phyloP scores from a whole-genome alignment of 192 early-diverging fungal genomes.

The Backusella tuberculispora region DNA sequence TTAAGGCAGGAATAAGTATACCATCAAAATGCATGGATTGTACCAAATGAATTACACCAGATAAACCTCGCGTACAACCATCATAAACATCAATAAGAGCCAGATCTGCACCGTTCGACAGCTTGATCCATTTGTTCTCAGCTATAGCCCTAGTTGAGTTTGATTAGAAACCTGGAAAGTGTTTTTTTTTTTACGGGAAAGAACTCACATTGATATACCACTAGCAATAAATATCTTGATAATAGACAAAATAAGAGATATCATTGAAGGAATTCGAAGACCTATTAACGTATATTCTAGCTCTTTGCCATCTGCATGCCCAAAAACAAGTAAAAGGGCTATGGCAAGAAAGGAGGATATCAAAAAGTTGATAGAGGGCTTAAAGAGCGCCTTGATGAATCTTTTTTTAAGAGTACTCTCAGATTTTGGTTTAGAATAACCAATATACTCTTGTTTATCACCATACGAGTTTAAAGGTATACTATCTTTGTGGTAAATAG shows the following conservation, averaged over 20 bases:
- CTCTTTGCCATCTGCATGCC: slow-evolving; percentile 3
- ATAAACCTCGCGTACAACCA: slow-evolving; percentile 5
- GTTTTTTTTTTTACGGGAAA: background rate
- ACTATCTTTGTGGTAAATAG: background rate
- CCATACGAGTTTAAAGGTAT: background rate
- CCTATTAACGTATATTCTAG: background rate
- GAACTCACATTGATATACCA: slow-evolving; percentile 17
- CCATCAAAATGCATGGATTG: background rate
- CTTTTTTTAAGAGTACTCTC: background rate
- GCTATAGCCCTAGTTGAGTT: slow-evolving; percentile 10
- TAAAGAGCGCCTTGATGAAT: background rate
- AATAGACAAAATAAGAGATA: background rate
- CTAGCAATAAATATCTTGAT: slow-evolving; percentile 2
- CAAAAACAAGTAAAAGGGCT: background rate
- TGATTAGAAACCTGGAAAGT: background rate
- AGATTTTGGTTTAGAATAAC: no score
- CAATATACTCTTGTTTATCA: background rate
- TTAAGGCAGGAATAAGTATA: background rate
- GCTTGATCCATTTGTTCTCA: slow-evolving; percentile 11
- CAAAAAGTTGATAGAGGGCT: slow-evolving; percentile 4
- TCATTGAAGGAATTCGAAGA: background rate
- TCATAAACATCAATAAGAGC: slow-evolving; percentile 19
- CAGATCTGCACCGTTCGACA: background rate
- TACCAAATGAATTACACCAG: background rate
- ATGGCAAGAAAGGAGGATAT: background rate